These are phyloP conservation scores for Gilbertella persicaria DNA, from an alignment of 371 early-diverging fungal genomes.

Conservation along the genomic window DNA sequence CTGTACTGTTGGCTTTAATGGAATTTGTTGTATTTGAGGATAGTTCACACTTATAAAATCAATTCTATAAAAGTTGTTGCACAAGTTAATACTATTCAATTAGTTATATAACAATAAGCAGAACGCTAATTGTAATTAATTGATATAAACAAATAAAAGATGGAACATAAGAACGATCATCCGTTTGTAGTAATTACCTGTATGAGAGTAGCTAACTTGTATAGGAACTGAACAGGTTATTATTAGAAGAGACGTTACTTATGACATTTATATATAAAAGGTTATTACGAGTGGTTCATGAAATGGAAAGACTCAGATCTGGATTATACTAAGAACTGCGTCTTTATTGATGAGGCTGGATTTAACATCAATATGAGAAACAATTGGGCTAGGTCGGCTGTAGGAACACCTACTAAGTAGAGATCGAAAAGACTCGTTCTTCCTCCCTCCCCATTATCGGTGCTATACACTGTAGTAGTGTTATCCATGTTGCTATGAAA, in stretches of 20 bases:
- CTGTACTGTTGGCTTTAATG: conserved; percentile 22
- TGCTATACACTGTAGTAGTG: not conserved
- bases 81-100: conserved; percentile 17
- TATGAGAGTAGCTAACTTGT: conserved; percentile 14
- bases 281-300: too few species aligned
- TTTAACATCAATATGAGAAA: too few species aligned
- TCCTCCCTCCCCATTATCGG: not conserved
- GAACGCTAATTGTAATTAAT: conserved; percentile 15
- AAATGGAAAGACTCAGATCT: too few species aligned
- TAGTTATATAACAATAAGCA: conserved; percentile 12
- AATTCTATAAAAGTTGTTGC: conserved; percentile 12
- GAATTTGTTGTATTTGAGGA: conserved; percentile 21
- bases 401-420: too few species aligned
- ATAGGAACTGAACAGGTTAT: conserved; percentile 14
- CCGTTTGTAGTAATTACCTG: conserved; percentile 15
- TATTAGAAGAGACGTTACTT: conserved; percentile 17
- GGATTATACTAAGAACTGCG: too few species aligned
- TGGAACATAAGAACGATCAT: conserved; percentile 9
- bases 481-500: not conserved
- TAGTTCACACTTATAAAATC: conserved; percentile 13
- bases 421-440: not conserved
- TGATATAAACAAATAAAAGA: conserved; percentile 15
- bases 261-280: conserved; percentile 20
- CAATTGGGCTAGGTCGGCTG: too few species aligned
- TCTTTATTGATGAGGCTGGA: too few species aligned